Percentiles rank a stretch among this genome's conserved stretches.
These are phyloP conservation scores for Nemophila menziesii DNA, from an alignment of 257 asterid species.

Conservation along the genomic window DNA sequence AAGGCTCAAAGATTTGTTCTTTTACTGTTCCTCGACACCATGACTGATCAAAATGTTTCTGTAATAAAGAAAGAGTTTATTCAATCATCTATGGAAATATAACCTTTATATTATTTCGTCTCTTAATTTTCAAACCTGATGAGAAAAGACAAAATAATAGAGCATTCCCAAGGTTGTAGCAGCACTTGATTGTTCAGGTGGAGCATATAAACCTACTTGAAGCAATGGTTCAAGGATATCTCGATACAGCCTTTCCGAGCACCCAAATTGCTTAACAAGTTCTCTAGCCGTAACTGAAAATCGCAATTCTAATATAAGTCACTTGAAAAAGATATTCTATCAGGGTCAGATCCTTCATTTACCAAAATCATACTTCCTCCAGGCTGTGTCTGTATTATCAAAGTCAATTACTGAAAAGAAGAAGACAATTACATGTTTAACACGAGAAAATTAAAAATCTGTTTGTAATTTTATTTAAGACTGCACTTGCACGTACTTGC, in stretches of 20 bases:
- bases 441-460: background rate
- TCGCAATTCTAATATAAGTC: constrained; percentile 9
- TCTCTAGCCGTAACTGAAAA: constrained; percentile 59
- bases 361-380: constrained; percentile 54
- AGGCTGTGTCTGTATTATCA: constrained; percentile 46
- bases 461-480: constrained; percentile 4
- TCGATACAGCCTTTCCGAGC: constrained; percentile 42
- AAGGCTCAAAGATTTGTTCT: constrained; percentile 41
- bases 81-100: too few species aligned
- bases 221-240: constrained; percentile 39
- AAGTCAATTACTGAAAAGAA: constrained; percentile 51
- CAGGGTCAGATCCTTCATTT: too few species aligned
- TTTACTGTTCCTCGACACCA: constrained; percentile 48
- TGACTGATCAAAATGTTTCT: constrained; percentile 33
- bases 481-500: constrained; percentile 27
- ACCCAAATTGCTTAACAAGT: constrained; percentile 43
- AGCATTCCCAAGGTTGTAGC: constrained; percentile 51
- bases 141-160: constrained; percentile 34
- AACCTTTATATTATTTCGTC: background rate
- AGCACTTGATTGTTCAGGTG: constrained; percentile 54
- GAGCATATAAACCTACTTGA: constrained; percentile 54
- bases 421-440: constrained; percentile 3
- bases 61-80: constrained; percentile 13
- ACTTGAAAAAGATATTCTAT: constrained; percentile 6
- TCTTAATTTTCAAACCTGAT: constrained; percentile 30